These are phyloP conservation scores for Crithidia mellificae DNA, from an alignment of 208 protist genomes.

Conservation along the genomic window DNA sequence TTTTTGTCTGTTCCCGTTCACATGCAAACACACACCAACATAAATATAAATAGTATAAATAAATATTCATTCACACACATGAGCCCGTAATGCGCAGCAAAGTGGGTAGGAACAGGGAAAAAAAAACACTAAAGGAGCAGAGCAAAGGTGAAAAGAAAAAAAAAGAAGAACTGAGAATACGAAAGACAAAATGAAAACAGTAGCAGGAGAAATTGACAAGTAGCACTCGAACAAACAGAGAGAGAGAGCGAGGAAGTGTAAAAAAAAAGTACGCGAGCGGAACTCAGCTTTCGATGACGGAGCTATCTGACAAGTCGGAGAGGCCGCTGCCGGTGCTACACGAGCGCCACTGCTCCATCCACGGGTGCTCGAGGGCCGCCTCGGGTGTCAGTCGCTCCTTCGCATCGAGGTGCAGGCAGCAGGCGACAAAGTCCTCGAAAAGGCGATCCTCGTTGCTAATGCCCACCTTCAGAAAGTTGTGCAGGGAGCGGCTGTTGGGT, in stretches of 20 bases:
- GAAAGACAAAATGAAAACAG: background rate
- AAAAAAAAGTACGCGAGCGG: background rate
- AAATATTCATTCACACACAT: no score
- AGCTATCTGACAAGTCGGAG: constrained; percentile 17
- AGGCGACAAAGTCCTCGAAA: constrained; percentile 57
- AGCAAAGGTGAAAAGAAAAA: constrained; percentile 2
- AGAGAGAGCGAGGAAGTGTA: no score
- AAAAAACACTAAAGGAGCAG: background rate
- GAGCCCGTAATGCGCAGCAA: background rate
- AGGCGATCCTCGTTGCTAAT: constrained; percentile 30
- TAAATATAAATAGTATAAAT: no score
- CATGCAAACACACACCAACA: no score
- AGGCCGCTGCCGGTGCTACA: constrained; percentile 9
- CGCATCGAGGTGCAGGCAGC: constrained; percentile 68
- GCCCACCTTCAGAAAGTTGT: constrained; percentile 47
- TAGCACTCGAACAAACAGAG: no score
- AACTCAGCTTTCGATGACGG: background rate
- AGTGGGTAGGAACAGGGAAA: background rate
- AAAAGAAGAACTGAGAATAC: background rate
- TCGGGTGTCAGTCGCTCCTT: constrained; percentile 60
- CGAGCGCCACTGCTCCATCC: constrained; percentile 47
- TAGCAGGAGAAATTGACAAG: no score
- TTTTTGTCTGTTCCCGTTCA: no score
- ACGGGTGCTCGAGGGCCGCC: constrained; percentile 74
- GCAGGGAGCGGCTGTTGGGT: constrained; percentile 34